A percentile compares a stretch with the other conserved stretches of the same genome.
phyloP scores from a whole-genome alignment of 2,329 filamentous ascomycete species.

The Geosmithia putterillii region DNA sequence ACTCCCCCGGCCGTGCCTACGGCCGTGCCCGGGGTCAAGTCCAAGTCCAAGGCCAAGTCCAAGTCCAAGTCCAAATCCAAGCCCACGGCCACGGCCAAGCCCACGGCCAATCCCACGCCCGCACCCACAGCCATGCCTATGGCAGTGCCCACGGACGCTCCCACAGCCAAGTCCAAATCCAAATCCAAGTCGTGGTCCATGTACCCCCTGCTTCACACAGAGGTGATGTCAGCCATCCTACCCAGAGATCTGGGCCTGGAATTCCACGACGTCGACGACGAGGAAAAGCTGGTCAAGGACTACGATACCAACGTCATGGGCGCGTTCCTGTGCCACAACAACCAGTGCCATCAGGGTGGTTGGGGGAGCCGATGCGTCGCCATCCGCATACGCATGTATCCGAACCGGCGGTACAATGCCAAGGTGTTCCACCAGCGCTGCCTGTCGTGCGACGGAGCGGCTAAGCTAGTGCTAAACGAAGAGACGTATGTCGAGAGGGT shows the following conservation, averaged over 20 bases:
- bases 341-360: slow-evolving; percentile 5
- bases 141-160: too few relatives aligned
- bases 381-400: slow-evolving; percentile 19
- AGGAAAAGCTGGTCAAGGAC: slow-evolving; percentile 4
- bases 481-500: slow-evolving; percentile 20
- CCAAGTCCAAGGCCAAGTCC: too few relatives aligned
- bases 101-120: too few relatives aligned
- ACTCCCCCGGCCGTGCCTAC: too few relatives aligned
- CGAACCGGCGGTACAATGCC: slow-evolving; percentile 17
- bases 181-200: neutral
- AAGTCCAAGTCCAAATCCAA: too few relatives aligned
- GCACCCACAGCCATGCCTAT: too few relatives aligned
- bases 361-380: slow-evolving; percentile 22
- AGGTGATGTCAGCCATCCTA: neutral
- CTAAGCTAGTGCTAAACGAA: slow-evolving; percentile 12
- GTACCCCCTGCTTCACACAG: neutral
- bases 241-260: neutral
- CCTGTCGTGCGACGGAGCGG: slow-evolving; percentile 13
- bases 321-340: slow-evolving; percentile 16
- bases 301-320: slow-evolving; percentile 4
- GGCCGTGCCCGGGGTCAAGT: too few relatives aligned
- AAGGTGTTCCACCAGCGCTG: slow-evolving; percentile 24
- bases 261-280: slow-evolving; percentile 11
- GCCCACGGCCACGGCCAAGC: too few relatives aligned
- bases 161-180: too few relatives aligned